phyloP scores from a whole-genome alignment of 257 asterid genomes.

The Ehretia macrophylla region DNA sequence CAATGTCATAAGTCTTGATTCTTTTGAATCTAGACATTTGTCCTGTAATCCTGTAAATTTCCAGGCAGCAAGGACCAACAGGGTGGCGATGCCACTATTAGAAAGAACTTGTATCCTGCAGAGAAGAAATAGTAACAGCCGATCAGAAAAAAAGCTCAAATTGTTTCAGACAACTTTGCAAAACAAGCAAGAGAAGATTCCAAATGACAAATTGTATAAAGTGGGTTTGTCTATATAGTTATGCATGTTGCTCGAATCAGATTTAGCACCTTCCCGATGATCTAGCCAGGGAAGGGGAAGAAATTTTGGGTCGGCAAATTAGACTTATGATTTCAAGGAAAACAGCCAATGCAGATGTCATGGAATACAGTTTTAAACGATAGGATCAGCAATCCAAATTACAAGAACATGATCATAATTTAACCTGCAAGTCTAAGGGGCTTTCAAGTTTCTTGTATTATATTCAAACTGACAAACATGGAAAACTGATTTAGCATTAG shows the following conservation, averaged over 20 bases:
- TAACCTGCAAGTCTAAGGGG: neutral
- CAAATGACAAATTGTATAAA: neutral
- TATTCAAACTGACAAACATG: no score
- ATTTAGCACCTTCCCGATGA: neutral
- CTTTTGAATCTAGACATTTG: slow-evolving; percentile 76
- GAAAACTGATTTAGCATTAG: no score
- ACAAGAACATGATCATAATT: neutral
- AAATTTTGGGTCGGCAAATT: neutral
- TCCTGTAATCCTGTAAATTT: slow-evolving; percentile 58
- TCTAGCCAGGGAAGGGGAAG: neutral
- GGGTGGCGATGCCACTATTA: slow-evolving; percentile 75
- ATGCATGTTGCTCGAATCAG: no score
- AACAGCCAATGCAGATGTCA: neutral
- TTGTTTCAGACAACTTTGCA: no score
- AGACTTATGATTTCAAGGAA: neutral
- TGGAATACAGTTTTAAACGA: neutral
- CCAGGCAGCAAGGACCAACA: slow-evolving; percentile 61
- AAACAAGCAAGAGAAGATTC: no score
- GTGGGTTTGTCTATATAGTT: neutral
- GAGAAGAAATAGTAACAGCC: slow-evolving; percentile 8
- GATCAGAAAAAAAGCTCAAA: neutral
- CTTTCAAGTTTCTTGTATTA: neutral
- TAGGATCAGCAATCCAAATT: no score
- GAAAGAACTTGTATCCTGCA: slow-evolving; percentile 83
- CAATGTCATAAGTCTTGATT: slow-evolving; percentile 48